Base-by-base conservation (phyloP, 202 grass and related monocot genomes). In the Carex arenaria region DNA sequence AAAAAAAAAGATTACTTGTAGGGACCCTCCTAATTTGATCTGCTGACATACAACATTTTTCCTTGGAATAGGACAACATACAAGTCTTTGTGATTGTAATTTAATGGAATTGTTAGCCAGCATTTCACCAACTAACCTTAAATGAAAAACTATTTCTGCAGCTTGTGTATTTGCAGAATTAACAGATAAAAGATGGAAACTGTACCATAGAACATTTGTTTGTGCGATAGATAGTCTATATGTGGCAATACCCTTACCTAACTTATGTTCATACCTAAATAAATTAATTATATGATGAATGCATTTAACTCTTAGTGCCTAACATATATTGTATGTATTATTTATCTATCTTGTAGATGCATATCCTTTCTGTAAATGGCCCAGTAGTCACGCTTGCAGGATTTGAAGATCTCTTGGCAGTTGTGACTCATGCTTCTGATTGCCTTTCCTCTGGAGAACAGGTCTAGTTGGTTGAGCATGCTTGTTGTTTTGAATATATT, bases 391-490 rank as follows among this genome's bases (percentile, higher is more conserved):
- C 93, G 18, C 86, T 86, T 68, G 89, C 85, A 32, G 95, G 95
- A 81, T 89, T 91, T 61, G 67, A 81, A 81, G 88, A 98, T 85
- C 84, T 84, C 70, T 86, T 98, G 81, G 92, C 95, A 67, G 80
- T 98, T 84, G 91, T 98, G 51, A 90, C 88, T 40, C 95, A 98
- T 92, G 86, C 90, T 90, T 98, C 95, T 63, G 91, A 91, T 75
- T 93, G 95, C 85, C 92, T 94, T 40, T 84, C 92, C 38, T 98
- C 95, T 59, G 95, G 95, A 85, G 95, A 93, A 82, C 95, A 98
- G 92, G 95, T 98, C 61, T 75, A 45, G 57, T 73, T 84, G 4
- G 42, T 32, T 64, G 11, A 9, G 20, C 57, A 61, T 64, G 52
- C 31, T 45, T 15, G 51, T 23, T 64, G 4, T 64, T 26, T 80